These are phyloP conservation scores for Tricholoma matsutake DNA, from an alignment of 768 basidiomycete species.

Conservation along the genomic window DNA sequence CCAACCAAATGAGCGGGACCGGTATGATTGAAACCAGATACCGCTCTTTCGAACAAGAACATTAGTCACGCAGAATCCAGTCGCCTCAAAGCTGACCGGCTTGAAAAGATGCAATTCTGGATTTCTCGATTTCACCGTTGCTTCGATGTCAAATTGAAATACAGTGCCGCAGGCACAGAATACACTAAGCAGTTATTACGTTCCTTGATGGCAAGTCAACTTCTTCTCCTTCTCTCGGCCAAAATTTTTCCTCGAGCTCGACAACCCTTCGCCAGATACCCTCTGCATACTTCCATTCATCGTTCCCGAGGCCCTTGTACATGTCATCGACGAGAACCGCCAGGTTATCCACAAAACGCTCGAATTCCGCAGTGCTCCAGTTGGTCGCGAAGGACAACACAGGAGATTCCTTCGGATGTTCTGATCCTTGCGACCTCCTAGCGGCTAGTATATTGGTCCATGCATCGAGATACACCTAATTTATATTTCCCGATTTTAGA, in stretches of 20 bases:
- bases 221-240: conserved; percentile 15
- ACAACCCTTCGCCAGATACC: conserved; percentile 55
- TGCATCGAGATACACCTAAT: conserved; percentile 65
- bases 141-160: background rate
- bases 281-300: conserved; percentile 40
- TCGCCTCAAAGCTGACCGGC: no score
- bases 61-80: no score
- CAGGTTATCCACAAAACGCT: conserved; percentile 48
- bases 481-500: background rate
- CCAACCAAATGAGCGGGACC: no score
- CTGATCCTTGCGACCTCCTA: conserved; percentile 2
- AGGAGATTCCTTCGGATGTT: conserved; percentile 21
- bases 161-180: background rate
- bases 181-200: background rate
- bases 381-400: conserved; percentile 52
- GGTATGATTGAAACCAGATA: no score
- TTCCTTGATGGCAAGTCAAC: background rate
- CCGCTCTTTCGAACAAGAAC: no score
- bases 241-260: conserved; percentile 46
- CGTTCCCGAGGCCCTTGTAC: conserved; percentile 32
- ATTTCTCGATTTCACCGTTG: background rate
- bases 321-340: conserved; percentile 45
- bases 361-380: conserved; percentile 59
- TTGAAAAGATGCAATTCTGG: no score
- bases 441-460: conserved; percentile 41